Base-by-base conservation (phyloP, 371 early-diverging fungal species). In the Gilbertella persicaria region DNA sequence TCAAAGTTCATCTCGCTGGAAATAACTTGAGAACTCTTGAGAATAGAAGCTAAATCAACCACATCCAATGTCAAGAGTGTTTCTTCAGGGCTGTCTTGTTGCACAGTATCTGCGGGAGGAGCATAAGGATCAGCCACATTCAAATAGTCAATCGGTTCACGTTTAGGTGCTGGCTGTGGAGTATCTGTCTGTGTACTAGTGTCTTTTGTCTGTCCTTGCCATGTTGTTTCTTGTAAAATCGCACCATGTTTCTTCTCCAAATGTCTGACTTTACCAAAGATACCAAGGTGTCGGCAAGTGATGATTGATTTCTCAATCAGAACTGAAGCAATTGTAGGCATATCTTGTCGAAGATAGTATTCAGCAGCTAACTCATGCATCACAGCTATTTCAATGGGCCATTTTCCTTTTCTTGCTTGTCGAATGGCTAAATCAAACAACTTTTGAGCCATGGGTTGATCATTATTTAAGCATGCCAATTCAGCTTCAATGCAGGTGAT, bases 1-100 rank as follows among this genome's bases (percentile, higher is more conserved):
- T 78, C 75, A 55, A 75, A 78, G 30, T 78, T 78, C 78, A 78
- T 74, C 43, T 78, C 78, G 26, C 78, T 78, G 5, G 78, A 78
- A 17, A 78, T 74, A 12, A 78, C 67, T 28, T 78, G 78, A 3
- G 71, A 69, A 35, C 78, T 78, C 53, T 78, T 78, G 28, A 78
- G 53, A 20, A 78, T 78, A 0, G 78, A 73, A 3, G 72, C 75
- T 23, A 78, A 45, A 51, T 78, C 75, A 5, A 73, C 75, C 4
- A 78, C 67, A 29, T 78, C 78, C 45, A 78, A 40, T 1, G 73
- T 59, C 23, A 78, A 42, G 12, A 78, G 21, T 0, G 68, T 70
- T 43, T 78, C 71, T 47, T 78, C 78, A 0, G 75, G 66, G 14
- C 66, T 48, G 3, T 53, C 12, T 12, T 51, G 29, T 29, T 64